Conservation (phyloP, 1,284 basidiomycete species). For the Phlebopus sp. region DNA sequence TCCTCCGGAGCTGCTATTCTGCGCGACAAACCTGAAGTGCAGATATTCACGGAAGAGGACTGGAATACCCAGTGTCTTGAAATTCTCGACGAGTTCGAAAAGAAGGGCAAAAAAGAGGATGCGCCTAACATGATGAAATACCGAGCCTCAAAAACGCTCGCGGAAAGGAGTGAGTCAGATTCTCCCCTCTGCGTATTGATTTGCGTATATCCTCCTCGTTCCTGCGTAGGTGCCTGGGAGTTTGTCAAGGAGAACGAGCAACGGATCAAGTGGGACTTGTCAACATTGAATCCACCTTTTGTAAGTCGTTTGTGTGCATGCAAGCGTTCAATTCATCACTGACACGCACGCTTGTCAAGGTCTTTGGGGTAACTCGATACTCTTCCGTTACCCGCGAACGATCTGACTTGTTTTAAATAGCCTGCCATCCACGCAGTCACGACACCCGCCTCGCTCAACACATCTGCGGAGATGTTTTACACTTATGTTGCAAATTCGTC, state of each 20-base stretch:
- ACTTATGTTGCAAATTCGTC: slow-evolving; percentile 28
- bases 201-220: neutral
- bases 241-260: slow-evolving; percentile 55
- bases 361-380: slow-evolving; percentile 33
- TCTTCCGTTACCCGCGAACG: neutral
- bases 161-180: slow-evolving; percentile 50
- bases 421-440: slow-evolving; percentile 51
- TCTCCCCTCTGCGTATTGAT: neutral
- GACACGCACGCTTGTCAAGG: slow-evolving; percentile 14
- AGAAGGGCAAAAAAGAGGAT: slow-evolving; percentile 44
- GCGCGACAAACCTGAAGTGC: slow-evolving; percentile 23
- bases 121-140: slow-evolving; percentile 48
- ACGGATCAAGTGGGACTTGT: slow-evolving; percentile 50
- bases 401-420: slow-evolving; percentile 12
- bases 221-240: slow-evolving; percentile 46
- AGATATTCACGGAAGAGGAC: slow-evolving; percentile 43
- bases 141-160: slow-evolving; percentile 63
- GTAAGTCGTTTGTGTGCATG: slow-evolving; percentile 32
- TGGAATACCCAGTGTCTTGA: slow-evolving; percentile 66
- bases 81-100: slow-evolving; percentile 50
- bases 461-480: slow-evolving; percentile 38
- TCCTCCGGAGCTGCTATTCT: slow-evolving; percentile 53
- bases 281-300: slow-evolving; percentile 54
- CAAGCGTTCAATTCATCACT: neutral
- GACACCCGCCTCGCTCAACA: slow-evolving; percentile 44